Base-by-base conservation (phyloP, 345 rosid genomes). In the Leavenworthia alabamica region DNA sequence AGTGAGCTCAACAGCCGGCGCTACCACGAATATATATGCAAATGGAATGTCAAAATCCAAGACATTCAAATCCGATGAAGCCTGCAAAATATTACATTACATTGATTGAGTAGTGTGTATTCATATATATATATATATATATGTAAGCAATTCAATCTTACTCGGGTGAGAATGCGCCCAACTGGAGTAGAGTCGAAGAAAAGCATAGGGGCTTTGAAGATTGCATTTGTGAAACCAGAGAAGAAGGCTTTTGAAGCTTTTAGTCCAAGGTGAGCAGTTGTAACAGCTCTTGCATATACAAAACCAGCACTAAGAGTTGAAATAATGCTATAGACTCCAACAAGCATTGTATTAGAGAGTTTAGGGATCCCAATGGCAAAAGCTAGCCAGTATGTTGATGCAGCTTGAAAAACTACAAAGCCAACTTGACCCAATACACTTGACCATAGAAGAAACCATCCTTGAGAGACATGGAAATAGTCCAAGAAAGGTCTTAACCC, bases 131-230 rank as follows among this genome's bases (percentile, higher is more conserved):
- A n/a, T n/a, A n/a, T 64, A 56, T 37, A 40, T 41, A 33, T 23
- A 62, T 26, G 56, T 14, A 55, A 40, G 36, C 0, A 56, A 16
- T 26, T 57, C 0, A 2, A 45, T 70, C 81, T 79, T 83, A 89
- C 96, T 59, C 91, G 75, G 22, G 96, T 84, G 53, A 80, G 73
- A 64, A 86, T 82, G 66, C 94, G 75, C 5, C 94, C 89, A 23
- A 84, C 83, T 0, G 90, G 96, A 49, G 94, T 86, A 47, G 89
- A 86, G 64, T 84, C 87, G 1, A 86, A 86, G 78, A 89, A 89
- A 29, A 80, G 79, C 96, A 86, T 84, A 0, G 93, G 88, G 64
- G 93, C 86, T 72, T 72, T 79, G 39, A 86, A 82, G 1, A 89
- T 57, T 19, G 95, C 79, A 56, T 79, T 71, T 16, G 51, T 81